Percentiles rank a stretch among this genome's conserved stretches.
Evolutionary conservation across 2,329 filamentous ascomycete species (phyloP).

Genomic region (Exophiala spinifera): DNA sequence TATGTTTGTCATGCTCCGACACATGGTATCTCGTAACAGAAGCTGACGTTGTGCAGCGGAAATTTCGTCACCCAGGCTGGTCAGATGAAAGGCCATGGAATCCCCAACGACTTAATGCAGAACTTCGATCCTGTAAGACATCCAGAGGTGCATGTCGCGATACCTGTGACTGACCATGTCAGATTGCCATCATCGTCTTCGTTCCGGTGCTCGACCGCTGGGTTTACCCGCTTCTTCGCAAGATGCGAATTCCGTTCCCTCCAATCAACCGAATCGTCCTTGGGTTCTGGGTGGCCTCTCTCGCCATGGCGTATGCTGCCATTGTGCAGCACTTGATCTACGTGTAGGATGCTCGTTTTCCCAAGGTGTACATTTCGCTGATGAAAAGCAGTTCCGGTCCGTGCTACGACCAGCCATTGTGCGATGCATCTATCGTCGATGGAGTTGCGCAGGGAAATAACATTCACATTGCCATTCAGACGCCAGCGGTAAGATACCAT

Average conservation of each 20-base stretch:
- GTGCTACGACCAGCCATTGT: constrained; percentile 46
- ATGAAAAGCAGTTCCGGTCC: constrained; percentile 38
- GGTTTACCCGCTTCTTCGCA: constrained; percentile 67
- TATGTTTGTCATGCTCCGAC: background rate
- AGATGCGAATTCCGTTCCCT: constrained; percentile 62
- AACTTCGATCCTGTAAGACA: constrained; percentile 63
- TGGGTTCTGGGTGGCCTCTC: constrained; percentile 64
- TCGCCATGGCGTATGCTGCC: constrained; percentile 62
- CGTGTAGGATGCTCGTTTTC: constrained; percentile 19
- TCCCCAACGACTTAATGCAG: constrained; percentile 74
- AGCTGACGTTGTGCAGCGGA: constrained; percentile 9
- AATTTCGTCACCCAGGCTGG: constrained; percentile 39
- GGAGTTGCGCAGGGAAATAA: constrained; percentile 38
- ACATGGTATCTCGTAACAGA: too few relatives aligned
- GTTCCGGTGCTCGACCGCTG: constrained; percentile 68
- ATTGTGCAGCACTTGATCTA: constrained; percentile 58
- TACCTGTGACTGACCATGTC: too few relatives aligned
- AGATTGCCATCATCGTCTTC: constrained; percentile 68
- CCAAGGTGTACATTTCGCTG: background rate
- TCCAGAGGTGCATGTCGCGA: background rate
- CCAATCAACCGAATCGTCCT: constrained; percentile 72
- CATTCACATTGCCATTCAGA: constrained; percentile 45
- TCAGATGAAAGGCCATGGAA: constrained; percentile 62
- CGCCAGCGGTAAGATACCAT: constrained; percentile 34
- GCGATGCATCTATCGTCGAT: constrained; percentile 34